Conservation (phyloP, 495 filamentous ascomycete genomes). For the Opeltia flavorubescens region DNA sequence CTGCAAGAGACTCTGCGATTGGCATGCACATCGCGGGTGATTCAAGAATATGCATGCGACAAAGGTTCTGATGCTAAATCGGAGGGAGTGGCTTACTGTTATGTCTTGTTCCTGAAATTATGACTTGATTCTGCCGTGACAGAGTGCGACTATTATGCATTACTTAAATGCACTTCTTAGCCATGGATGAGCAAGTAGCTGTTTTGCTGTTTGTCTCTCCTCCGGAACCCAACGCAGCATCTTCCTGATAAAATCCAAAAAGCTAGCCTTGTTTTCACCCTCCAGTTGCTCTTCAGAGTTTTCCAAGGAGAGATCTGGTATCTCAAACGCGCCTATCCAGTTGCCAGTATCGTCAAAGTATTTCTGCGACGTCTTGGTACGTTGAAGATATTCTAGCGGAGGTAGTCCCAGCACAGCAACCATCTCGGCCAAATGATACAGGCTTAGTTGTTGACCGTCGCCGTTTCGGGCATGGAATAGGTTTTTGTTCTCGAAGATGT, state of each 20-base stretch:
- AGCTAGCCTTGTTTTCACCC: conserved; percentile 16
- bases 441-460: conserved; percentile 8
- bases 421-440: conserved; percentile 23
- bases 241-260: conserved; percentile 21
- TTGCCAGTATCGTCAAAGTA: conserved; percentile 22
- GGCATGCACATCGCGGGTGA: no score
- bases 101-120: no score
- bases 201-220: conserved; percentile 19
- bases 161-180: no score
- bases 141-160: no score
- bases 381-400: conserved; percentile 19
- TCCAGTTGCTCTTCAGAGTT: conserved; percentile 15
- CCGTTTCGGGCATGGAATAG: conserved; percentile 17
- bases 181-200: conserved; percentile 23
- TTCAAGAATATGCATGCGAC: no score
- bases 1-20: no score
- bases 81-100: no score
- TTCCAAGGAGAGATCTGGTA: conserved; percentile 8
- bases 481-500: conserved; percentile 18
- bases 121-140: no score
- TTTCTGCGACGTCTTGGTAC: conserved; percentile 16
- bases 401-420: conserved; percentile 21
- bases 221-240: conserved; percentile 25
- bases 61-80: no score
- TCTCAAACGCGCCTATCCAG: conserved; percentile 11